phyloP scores from a whole-genome alignment of 441 rosid genomes.

The Kokia cookei region DNA sequence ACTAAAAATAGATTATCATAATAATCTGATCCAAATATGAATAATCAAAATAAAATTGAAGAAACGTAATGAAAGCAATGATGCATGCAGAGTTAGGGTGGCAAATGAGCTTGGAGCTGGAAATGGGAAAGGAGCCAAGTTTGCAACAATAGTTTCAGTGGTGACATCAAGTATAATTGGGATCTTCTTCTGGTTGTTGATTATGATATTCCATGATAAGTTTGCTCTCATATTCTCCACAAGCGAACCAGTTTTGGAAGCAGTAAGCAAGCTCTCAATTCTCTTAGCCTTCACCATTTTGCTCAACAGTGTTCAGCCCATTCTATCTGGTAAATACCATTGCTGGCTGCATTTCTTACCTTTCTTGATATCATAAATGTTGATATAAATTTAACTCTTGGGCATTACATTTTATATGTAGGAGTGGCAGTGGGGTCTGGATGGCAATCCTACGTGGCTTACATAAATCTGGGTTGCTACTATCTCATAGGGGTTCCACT shows the following conservation, averaged over 20 bases:
- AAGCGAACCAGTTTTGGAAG: constrained; percentile 49
- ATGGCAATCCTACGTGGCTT: constrained; percentile 87
- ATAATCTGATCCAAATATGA: no score
- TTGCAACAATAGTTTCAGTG: constrained; percentile 76
- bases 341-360: neutral
- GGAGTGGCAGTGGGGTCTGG: constrained; percentile 96
- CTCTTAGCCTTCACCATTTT: constrained; percentile 70
- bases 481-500: constrained; percentile 70
- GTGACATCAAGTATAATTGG: constrained; percentile 54
- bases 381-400: no score
- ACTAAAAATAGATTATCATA: no score
- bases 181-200: constrained; percentile 51
- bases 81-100: constrained; percentile 57
- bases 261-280: constrained; percentile 54
- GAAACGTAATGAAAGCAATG: neutral
- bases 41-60: no score
- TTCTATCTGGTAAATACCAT: constrained; percentile 59
- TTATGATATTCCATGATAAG: constrained; percentile 38
- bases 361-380: no score
- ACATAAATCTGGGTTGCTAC: constrained; percentile 81
- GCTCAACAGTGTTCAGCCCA: constrained; percentile 81
- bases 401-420: neutral
- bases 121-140: constrained; percentile 72
- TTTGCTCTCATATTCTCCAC: constrained; percentile 59
- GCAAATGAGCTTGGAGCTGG: constrained; percentile 94